Base-by-base conservation (phyloP, 1,284 basidiomycete genomes). In the Austroboletus niveus region DNA sequence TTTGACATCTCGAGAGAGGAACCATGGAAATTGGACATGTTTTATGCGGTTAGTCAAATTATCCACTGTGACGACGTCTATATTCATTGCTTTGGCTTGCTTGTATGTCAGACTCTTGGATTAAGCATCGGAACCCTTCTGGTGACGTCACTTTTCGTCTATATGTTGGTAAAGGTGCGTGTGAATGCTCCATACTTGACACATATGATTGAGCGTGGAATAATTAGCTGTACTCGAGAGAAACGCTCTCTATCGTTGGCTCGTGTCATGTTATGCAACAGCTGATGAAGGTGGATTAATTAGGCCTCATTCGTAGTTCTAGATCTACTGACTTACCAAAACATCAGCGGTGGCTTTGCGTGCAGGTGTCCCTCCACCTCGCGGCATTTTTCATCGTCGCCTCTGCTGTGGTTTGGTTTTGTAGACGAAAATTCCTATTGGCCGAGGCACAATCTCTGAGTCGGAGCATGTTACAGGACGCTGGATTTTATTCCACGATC, bases 211-310 rank as follows among this genome's bases (percentile, higher is more conserved):
- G 48, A 17, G 22, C 41, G 14, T 36, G 8, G 32, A n/a, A 27
- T 4, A 12, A 30, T 2, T 51, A 81, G 78, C 65, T 75, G 2
- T 83, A 80, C 56, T 68, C 74, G n/a, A 71, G 62, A 29, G 71
- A 75, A 54, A 77, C 75, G 1, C 79, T 82, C 61, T 73, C 74
- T 51, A 74, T 76, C 2, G 75, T 83, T 43, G 80, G 79, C 20
- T 75, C 78, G 14, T 73, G 76, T 17, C 61, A 72, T 8, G 60
- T 62, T 42, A 72, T 82, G 35, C 72, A 75, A 58, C 68, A 72
- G 27, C 66, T 79, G 31, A 79, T 75, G 39, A 52, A 41, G 50
- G 52, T 52, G 20, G 39, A 15, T 49, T 36, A 12, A 31, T 20
- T 17, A 24, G 17, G n/a, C 29, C 34, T 15, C 36, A 17, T 45